Percentiles rank a stretch among this genome's conserved stretches.
Evolutionary conservation across 2,329 filamentous ascomycete genomes (phyloP).

Genomic region (Rutstroemia sydowiana): DNA sequence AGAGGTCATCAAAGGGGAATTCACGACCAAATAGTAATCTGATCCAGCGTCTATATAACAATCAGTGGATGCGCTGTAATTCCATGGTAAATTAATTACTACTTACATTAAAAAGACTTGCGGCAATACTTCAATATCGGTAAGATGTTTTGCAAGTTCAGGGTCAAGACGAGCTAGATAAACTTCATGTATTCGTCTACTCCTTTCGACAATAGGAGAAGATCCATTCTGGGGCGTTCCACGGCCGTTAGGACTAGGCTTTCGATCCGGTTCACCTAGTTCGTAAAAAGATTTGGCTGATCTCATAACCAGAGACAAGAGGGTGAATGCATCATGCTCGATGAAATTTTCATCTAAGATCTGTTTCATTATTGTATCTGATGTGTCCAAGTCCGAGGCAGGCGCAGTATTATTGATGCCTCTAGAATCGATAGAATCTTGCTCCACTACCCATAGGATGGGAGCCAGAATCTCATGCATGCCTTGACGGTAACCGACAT

Average conservation of each 20-base stretch:
- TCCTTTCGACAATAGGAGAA: constrained; percentile 76
- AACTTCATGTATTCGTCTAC: constrained; percentile 78
- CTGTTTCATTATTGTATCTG: constrained; percentile 41
- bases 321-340: constrained; percentile 82
- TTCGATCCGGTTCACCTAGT: constrained; percentile 34
- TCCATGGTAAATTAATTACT: not conserved
- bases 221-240: constrained; percentile 32
- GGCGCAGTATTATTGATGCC: constrained; percentile 30
- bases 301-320: constrained; percentile 86
- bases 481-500: constrained; percentile 86
- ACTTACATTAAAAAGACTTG: constrained; percentile 90
- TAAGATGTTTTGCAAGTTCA: constrained; percentile 74
- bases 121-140: constrained; percentile 79
- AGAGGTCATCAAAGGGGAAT: constrained; percentile 78
- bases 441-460: constrained; percentile 74
- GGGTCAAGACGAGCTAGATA: constrained; percentile 72
- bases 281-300: constrained; percentile 83
- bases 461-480: constrained; percentile 97
- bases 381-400: not conserved
- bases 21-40: constrained; percentile 88
- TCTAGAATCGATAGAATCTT: constrained; percentile 61
- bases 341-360: constrained; percentile 67
- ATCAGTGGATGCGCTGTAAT: constrained; percentile 2
- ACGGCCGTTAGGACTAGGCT: constrained; percentile 27
- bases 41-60: constrained; percentile 62